Conservation (phyloP, 306 rosid species). For the Echinosophora koreensis region DNA sequence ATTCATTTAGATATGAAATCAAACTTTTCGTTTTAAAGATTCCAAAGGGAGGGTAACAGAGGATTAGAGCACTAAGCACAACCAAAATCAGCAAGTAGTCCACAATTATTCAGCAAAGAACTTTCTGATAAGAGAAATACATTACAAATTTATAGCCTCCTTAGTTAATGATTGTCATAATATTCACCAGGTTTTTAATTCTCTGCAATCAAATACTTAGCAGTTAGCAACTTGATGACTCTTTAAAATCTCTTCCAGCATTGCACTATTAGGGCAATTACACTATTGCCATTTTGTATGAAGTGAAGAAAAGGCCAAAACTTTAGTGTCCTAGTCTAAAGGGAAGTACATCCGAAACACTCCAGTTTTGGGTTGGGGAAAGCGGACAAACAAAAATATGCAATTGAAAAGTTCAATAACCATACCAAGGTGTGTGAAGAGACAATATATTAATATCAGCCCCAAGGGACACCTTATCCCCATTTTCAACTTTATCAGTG, state of each 20-base stretch:
- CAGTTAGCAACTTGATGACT: background rate
- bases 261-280: background rate
- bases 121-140: background rate
- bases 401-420: background rate
- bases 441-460: constrained; percentile 69
- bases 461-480: constrained; percentile 82
- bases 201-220: background rate
- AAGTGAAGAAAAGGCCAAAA: constrained; percentile 1
- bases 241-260: background rate
- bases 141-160: background rate
- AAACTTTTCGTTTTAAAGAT: constrained; percentile 4
- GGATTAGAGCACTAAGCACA: background rate
- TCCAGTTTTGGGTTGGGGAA: background rate
- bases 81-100: constrained; percentile 7
- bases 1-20: background rate
- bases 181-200: constrained; percentile 9
- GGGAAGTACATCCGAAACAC: background rate
- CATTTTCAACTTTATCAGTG: constrained; percentile 82
- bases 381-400: background rate
- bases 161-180: background rate
- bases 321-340: background rate
- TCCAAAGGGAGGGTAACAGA: background rate
- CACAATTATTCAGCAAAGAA: constrained; percentile 38
- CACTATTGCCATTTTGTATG: background rate
- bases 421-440: constrained; percentile 95